Percentiles rank a stretch among this genome's conserved stretches.
These are phyloP conservation scores for Podaxis pistillaris DNA, from an alignment of 768 basidiomycete species.

Conservation along the genomic window DNA sequence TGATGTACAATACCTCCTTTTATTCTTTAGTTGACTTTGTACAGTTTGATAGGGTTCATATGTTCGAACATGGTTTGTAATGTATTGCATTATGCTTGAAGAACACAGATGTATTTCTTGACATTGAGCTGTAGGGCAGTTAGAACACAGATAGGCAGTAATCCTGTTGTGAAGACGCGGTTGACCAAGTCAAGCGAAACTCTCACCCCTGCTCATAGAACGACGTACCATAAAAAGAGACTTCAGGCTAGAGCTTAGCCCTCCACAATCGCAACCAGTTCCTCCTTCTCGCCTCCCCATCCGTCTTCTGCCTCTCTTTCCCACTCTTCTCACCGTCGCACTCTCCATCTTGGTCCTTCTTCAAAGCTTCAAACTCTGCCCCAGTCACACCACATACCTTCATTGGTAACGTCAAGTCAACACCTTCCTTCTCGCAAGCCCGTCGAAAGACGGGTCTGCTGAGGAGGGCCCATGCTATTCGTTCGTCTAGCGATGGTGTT, in stretches of 20 bases:
- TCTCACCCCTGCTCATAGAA: background rate
- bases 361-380: conserved; percentile 15
- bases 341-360: conserved; percentile 16
- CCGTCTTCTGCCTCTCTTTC: conserved; percentile 1
- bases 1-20: background rate
- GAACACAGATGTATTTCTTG: background rate
- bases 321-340: conserved; percentile 11
- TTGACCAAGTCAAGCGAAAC: too few relatives aligned
- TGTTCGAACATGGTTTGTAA: background rate
- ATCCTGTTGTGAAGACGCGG: too few relatives aligned
- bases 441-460: conserved; percentile 34
- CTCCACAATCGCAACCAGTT: conserved; percentile 9
- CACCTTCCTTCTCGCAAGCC: conserved; percentile 37
- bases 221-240: background rate
- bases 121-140: background rate
- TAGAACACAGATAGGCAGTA: too few relatives aligned
- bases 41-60: background rate
- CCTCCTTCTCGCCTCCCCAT: background rate
- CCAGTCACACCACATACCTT: conserved; percentile 23
- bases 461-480: conserved; percentile 45
- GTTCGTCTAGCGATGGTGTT: conserved; percentile 31
- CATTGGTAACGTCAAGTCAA: conserved; percentile 33
- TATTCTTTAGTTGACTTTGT: background rate
- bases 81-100: background rate
- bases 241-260: conserved; percentile 11